phyloP scores from a whole-genome alignment of 2,329 filamentous ascomycete genomes.

The Colletotrichum sp. region DNA sequence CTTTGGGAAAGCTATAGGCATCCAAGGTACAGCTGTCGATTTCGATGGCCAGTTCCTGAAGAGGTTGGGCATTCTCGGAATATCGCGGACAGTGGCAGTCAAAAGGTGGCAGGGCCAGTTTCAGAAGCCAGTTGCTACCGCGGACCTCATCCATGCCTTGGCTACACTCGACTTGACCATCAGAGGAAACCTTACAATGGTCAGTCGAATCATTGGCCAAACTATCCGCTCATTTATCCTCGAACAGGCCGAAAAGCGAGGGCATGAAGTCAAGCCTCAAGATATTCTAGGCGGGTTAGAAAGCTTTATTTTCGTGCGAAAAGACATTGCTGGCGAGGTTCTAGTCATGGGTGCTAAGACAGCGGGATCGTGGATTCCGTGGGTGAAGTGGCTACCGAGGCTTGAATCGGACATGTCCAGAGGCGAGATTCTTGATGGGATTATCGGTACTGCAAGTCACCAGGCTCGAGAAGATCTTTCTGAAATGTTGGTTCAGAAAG shows the following conservation, averaged over 20 bases:
- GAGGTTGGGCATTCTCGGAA: not conserved
- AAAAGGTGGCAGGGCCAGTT: slow-evolving; percentile 6
- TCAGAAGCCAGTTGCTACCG: not conserved
- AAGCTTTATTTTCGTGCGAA: slow-evolving; percentile 9
- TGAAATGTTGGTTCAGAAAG: not conserved
- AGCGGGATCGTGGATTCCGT: slow-evolving; percentile 13
- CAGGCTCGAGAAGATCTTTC: not conserved
- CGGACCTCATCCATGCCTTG: slow-evolving; percentile 6
- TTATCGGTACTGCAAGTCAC: not conserved
- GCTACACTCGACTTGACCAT: not conserved
- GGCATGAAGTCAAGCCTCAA: not conserved
- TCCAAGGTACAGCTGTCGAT: not conserved
- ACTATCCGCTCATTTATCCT: slow-evolving; percentile 1
- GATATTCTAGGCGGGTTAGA: slow-evolving; percentile 9
- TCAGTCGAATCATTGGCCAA: slow-evolving; percentile 8
- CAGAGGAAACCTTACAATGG: not conserved
- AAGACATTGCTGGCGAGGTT: slow-evolving; percentile 11
- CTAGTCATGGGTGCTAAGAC: slow-evolving; percentile 15
- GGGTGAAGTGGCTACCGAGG: slow-evolving; percentile 19
- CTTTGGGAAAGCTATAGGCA: slow-evolving; percentile 23
- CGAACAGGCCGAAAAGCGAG: not conserved
- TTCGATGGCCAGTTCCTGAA: slow-evolving; percentile 6
- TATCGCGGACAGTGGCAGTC: not conserved
- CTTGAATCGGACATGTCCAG: slow-evolving; percentile 17
- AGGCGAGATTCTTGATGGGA: not conserved